These are phyloP conservation scores for Amphicarpaea edgeworthii DNA, from an alignment of 306 rosid genomes.

Conservation along the genomic window DNA sequence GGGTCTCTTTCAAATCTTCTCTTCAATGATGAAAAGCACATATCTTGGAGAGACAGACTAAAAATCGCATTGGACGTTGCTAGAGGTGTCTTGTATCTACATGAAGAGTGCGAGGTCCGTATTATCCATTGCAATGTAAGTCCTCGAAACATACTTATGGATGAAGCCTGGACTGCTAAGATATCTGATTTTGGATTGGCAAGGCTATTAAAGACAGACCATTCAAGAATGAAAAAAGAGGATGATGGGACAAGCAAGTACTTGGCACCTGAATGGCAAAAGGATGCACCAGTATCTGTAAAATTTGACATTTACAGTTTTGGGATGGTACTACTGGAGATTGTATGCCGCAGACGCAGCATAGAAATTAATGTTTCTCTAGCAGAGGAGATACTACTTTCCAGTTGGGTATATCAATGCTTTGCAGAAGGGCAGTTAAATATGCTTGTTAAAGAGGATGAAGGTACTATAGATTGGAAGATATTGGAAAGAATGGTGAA, in stretches of 20 bases:
- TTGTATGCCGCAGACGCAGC: conserved; percentile 39
- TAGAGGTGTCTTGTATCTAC: conserved; percentile 48
- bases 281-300: conserved; percentile 31
- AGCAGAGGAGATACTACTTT: conserved; percentile 31
- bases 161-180: conserved; percentile 52
- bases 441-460: conserved; percentile 23
- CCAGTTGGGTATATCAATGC: conserved; percentile 50
- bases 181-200: conserved; percentile 58
- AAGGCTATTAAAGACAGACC: conserved; percentile 10
- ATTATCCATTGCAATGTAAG: conserved; percentile 55
- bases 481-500: conserved; percentile 56
- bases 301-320: conserved; percentile 50
- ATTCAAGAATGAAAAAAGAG: conserved; percentile 9
- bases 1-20: conserved; percentile 56
- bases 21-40: not conserved
- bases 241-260: conserved; percentile 25
- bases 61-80: conserved; percentile 50
- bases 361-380: conserved; percentile 38
- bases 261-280: conserved; percentile 54
- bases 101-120: conserved; percentile 51
- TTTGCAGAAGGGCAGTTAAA: conserved; percentile 42
- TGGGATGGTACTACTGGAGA: conserved; percentile 49
- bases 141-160: conserved; percentile 54
- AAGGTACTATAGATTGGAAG: conserved; percentile 43
- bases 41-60: conserved; percentile 38